Conservation (phyloP, 768 basidiomycete genomes). For the Russula sp. region DNA sequence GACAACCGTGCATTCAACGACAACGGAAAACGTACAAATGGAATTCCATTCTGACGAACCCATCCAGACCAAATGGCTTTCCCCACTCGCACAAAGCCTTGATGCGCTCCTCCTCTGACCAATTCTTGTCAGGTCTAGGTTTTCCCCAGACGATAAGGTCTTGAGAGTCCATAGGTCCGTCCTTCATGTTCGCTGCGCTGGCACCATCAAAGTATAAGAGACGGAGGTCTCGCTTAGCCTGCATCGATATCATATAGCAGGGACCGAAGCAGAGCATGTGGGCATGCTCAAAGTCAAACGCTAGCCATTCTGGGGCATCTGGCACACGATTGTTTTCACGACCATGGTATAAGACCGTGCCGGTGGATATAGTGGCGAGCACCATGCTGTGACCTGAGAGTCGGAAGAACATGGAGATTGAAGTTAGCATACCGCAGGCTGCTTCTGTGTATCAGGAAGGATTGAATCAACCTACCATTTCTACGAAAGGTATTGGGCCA, state of each 20-base stretch:
- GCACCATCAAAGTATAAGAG: slow-evolving; percentile 20
- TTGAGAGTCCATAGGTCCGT: slow-evolving; percentile 31
- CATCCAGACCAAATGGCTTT: slow-evolving; percentile 28
- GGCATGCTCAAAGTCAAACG: slow-evolving; percentile 19
- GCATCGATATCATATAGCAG: slow-evolving; percentile 8
- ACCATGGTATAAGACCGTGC: slow-evolving; percentile 21
- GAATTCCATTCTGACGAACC: slow-evolving; percentile 25
- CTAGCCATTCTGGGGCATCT: slow-evolving; percentile 14
- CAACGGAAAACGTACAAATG: slow-evolving; percentile 15
- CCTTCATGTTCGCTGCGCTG: slow-evolving; percentile 21
- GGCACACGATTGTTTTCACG: slow-evolving; percentile 1
- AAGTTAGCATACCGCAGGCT: background rate
- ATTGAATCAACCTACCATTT: slow-evolving; percentile 11
- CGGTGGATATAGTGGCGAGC: slow-evolving; percentile 13
- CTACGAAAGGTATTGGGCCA: slow-evolving; percentile 32
- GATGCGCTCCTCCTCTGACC: slow-evolving; percentile 26
- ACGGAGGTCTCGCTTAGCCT: slow-evolving; percentile 14
- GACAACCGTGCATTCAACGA: background rate
- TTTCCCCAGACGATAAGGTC: slow-evolving; percentile 31
- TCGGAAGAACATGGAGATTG: background rate
- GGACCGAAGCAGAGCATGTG: slow-evolving; percentile 2
- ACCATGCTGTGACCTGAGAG: slow-evolving; percentile 16
- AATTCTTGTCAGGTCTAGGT: slow-evolving; percentile 18
- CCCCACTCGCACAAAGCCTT: slow-evolving; percentile 31
- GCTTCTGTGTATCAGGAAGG: background rate